phyloP scores from a whole-genome alignment of 78 protist genomes.

The slime mould (Dictyostelium discoideum) region dicty_2.7 NC_007091.3:3556501-3557000 shows the following conservation, averaged over 20 bases:
- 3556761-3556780: constrained; percentile 22
- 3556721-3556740: neutral
- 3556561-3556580: constrained; percentile 29
- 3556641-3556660: constrained; percentile 30
- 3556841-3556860: no score
- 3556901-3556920: constrained; percentile 32
- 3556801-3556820: no score
- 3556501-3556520: neutral
- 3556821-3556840: no score
- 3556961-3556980: constrained; percentile 50
- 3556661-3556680: constrained; percentile 20
- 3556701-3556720: constrained; percentile 32
- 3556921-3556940: constrained; percentile 22
- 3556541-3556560: no score
- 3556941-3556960: neutral
- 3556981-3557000: constrained; percentile 41
- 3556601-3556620: constrained; percentile 30
- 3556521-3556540: no score
- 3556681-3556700: constrained; percentile 15
- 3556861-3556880: neutral
- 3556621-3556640: constrained; percentile 39
- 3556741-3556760: constrained; percentile 12
- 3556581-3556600: constrained; percentile 22
- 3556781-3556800: no score
- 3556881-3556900: neutral